Evolutionary conservation across 805 yeast genomes (phyloP), one percentile per base, ranked within the genome.

Genomic region (Wickerhamomyces alni): DNA sequence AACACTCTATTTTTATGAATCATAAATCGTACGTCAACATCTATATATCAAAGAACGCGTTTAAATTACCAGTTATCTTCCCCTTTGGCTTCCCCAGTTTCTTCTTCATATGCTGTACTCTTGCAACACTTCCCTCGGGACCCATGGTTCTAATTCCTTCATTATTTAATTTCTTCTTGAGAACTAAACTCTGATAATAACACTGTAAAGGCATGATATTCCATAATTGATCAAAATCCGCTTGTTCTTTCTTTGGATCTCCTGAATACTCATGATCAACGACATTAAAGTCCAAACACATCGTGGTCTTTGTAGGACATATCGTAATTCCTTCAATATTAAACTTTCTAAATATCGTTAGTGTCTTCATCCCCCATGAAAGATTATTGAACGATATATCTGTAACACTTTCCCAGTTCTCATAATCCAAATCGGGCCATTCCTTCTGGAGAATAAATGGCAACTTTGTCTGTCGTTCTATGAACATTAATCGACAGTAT

Each of bases 21-120:
- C 17, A 16, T 28, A 15, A 15, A 18, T 17, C 15, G 18, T 28
- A 28, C 13, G 28, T 7, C 9, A 21, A 21, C 6, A 12, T 26
- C 13, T 33, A 44, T 10, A 52, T 26, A 24, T 51, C 56, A 39
- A 53, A 54, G 38, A 54, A 54, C 2, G 50, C 38, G 13, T 46
- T 46, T 12, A 47, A 36, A 16, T 13, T n/a, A 5, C 18, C 5
- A 21, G 24, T 21, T 21, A 21, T 21, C 15, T n/a, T 28, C n/a
- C 31, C 40, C 8, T 38, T 38, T 7, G 24, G 24, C 17, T 41
- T 30, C 8, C n/a, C 17, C 7, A 30, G 18, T 15, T 37, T 38
- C 35, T 40, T 41, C 41, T 26, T 26, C 8, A 26, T n/a, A 26
- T 5, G n/a, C 13, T 12, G 13, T 26, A n/a, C 7, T n/a, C 15